phyloP scores from a whole-genome alignment of 202 grass and related monocot genomes.

The Zoysia matrella region DNA sequence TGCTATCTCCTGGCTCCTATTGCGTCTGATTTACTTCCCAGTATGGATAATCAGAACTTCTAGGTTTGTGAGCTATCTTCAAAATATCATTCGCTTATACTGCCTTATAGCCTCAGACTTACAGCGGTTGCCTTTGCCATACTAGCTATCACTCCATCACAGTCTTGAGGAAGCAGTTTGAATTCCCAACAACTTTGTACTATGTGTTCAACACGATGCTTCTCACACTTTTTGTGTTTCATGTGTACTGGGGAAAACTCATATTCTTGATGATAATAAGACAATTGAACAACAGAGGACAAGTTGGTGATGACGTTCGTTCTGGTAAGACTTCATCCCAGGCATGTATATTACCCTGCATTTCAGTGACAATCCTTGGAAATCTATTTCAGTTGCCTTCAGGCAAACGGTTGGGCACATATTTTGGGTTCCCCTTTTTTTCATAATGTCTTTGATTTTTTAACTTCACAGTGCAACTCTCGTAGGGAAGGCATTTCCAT shows the following conservation, averaged over 20 bases:
- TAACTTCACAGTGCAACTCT: not conserved
- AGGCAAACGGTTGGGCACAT: constrained; percentile 13
- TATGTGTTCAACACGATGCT: constrained; percentile 24
- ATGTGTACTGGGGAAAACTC: constrained; percentile 97
- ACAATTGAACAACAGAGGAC: constrained; percentile 88
- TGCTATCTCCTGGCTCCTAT: constrained; percentile 17
- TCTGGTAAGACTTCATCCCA: constrained; percentile 68
- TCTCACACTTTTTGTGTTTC: constrained; percentile 90
- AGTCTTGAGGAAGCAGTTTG: constrained; percentile 51
- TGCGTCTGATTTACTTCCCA: constrained; percentile 96
- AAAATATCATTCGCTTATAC: constrained; percentile 1
- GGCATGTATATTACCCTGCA: not conserved
- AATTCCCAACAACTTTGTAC: constrained; percentile 78
- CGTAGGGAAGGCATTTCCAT: not conserved
- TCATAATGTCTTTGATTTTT: constrained; percentile 14
- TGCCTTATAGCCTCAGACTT: constrained; percentile 32
- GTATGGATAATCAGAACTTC: constrained; percentile 99
- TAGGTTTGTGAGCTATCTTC: constrained; percentile 59
- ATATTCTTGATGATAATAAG: constrained; percentile 93
- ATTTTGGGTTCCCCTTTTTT: not conserved
- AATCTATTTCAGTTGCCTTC: constrained; percentile 28
- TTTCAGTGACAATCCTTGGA: constrained; percentile 2
- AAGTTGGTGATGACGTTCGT: constrained; percentile 28
- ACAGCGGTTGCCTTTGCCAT: constrained; percentile 47
- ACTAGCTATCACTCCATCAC: constrained; percentile 69